Evolutionary conservation across 2,329 filamentous ascomycete species (phyloP), one percentile per base, ranked within the genome.

Genomic region (Aspergillus bombycis): DNA sequence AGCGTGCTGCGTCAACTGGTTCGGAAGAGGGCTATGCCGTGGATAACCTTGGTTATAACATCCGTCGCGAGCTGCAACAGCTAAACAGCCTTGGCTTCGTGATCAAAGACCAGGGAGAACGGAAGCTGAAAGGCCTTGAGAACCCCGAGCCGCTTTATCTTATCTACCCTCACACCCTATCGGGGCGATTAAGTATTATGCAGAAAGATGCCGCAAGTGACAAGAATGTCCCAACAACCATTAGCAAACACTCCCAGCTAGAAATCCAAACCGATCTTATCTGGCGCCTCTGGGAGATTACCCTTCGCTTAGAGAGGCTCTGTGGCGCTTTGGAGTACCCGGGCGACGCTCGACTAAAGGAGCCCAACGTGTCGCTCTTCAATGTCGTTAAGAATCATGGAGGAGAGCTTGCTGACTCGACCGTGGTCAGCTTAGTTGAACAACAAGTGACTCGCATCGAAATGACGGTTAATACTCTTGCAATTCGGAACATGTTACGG

Each of bases 361-460:
- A 91, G 61, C 93, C 94, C 0, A 93, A 97, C 79, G 92, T 91
- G 41, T 91, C 92, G 68, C 80, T 98, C 61, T 81, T 97, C 68
- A 93, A 97, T 73, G 82, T 85, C 67, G 88, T 90, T 80, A 90
- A 88, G 77, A 83, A 84, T 62, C 81, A 89, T 48, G 92, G 91
- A 57, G 93, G 92, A 12, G 93, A 97, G 75, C 87, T 97, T 60
- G 93, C 94, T 32, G 95, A 98, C 82, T 85, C 88, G 59, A 94
- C 96, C 78, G 82, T 98, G 78, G 80, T 96, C 61, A 93, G 92
- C 73, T 93, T 99, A 73, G 86, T 98, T 77, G 94, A 96, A 76
- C 94, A 98, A 75, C 93, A 97, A 84, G 91, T 99, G 70, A 94
- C 91, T 76, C 88, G 95, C 73, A 96, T 99, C 76, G 95, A 99